Conservation (phyloP, 305 asterid species). For the Ajuga reptans region DNA sequence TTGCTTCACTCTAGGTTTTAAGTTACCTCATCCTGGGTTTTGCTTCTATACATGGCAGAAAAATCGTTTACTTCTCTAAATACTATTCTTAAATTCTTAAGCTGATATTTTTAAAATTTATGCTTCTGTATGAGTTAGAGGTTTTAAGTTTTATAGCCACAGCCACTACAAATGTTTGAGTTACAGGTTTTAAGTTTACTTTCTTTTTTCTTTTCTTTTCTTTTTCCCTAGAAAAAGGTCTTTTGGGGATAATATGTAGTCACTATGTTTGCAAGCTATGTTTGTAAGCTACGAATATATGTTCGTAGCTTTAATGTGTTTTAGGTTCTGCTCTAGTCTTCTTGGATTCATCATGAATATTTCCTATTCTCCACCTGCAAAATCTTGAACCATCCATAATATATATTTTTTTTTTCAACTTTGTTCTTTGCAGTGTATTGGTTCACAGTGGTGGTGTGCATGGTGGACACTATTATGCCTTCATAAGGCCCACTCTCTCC, state of each 20-base stretch:
- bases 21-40: not conserved
- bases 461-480: conserved; percentile 57
- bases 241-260: not conserved
- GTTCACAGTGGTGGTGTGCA: conserved; percentile 71
- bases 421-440: conserved; percentile 44
- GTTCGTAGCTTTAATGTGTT: conserved; percentile 12
- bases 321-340: conserved; percentile 6
- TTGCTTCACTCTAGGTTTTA: not conserved
- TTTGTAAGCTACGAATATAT: conserved; percentile 4
- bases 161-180: not conserved
- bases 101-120: conserved; percentile 9
- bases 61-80: conserved; percentile 12
- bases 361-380: not conserved
- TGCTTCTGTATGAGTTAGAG: not conserved
- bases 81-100: not conserved
- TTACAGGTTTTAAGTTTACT: not conserved
- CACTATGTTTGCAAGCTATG: not conserved
- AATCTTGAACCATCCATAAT: conserved; percentile 4
- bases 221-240: not conserved
- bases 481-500: conserved; percentile 53
- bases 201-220: no score
- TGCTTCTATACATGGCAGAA: conserved; percentile 5
- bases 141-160: not conserved
- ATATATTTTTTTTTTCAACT: conserved; percentile 9
- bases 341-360: not conserved